Conservation (phyloP, 2,329 filamentous ascomycete genomes). For the Catunica adiposa region DNA sequence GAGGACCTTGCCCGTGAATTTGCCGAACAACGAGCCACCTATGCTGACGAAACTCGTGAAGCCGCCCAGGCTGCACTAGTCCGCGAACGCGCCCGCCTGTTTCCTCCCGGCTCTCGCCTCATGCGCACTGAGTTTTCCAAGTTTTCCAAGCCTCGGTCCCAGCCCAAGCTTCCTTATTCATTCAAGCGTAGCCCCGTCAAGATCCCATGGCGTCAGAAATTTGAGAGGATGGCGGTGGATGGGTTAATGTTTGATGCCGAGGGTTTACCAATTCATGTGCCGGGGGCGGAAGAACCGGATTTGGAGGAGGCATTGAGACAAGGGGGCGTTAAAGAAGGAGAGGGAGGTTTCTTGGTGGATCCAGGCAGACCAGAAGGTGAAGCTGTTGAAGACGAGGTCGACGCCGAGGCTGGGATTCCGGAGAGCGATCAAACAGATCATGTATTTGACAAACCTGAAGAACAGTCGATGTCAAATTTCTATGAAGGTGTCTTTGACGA, state of each 20-base stretch:
- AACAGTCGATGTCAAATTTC: background rate
- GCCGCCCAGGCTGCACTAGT: background rate
- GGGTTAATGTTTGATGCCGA: constrained; percentile 12
- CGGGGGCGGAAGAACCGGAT: background rate
- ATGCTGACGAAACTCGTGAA: background rate
- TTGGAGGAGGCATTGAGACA: background rate
- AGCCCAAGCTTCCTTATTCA: too few species aligned
- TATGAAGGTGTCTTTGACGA: background rate
- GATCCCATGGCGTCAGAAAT: background rate
- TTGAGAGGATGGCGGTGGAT: constrained; percentile 7
- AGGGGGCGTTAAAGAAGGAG: background rate
- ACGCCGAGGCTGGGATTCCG: background rate
- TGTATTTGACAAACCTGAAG: background rate
- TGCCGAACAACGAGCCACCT: background rate
- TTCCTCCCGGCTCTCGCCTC: background rate
- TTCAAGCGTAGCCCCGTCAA: background rate
- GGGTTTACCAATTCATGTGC: background rate
- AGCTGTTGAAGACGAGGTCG: background rate
- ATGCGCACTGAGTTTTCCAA: background rate
- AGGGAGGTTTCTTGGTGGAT: background rate
- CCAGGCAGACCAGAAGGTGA: background rate
- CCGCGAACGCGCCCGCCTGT: background rate
- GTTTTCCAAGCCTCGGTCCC: background rate
- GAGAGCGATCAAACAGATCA: background rate
- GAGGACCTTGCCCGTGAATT: background rate